A percentile compares a stretch with the other conserved stretches of the same genome.
Conservation (phyloP, 1,284 basidiomycete species). For the Cutaneotrichosporon mucoides region DNA sequence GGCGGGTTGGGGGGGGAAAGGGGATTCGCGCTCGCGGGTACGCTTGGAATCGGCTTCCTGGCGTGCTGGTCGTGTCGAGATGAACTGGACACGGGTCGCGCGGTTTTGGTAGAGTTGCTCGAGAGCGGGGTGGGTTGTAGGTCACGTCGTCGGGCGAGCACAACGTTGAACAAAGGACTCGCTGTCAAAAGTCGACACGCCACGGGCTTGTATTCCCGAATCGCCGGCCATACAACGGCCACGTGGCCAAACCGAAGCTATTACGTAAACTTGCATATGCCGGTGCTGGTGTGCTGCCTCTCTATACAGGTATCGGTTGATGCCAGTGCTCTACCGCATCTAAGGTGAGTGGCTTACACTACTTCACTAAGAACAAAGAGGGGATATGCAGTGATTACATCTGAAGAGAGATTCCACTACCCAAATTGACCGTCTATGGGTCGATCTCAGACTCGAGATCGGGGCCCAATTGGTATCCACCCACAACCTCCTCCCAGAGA, state of each 20-base stretch:
- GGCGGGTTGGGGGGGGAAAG: background rate
- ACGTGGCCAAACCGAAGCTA: too few species aligned
- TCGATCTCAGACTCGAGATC: background rate
- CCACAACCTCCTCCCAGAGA: constrained; percentile 62
- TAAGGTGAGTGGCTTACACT: too few species aligned
- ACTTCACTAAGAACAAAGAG: too few species aligned
- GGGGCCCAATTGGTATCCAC: constrained; percentile 5
- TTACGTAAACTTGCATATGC: too few species aligned
- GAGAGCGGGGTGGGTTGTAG: background rate
- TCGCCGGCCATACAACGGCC: too few species aligned
- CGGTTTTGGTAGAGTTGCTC: constrained; percentile 3
- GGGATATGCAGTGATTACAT: background rate
- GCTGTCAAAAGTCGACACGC: background rate
- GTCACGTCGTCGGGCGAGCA: background rate
- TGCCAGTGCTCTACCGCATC: too few species aligned
- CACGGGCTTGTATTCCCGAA: too few species aligned
- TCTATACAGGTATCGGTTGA: too few species aligned
- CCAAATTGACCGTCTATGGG: background rate
- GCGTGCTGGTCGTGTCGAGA: constrained; percentile 1
- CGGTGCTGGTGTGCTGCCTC: too few species aligned
- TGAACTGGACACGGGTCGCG: constrained; percentile 1
- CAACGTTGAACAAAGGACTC: background rate
- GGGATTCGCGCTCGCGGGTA: constrained; percentile 1
- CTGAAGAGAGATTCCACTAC: background rate
- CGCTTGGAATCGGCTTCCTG: background rate